Conservation (phyloP, 2,329 filamentous ascomycete species). For the Colletotrichum sojae region DNA sequence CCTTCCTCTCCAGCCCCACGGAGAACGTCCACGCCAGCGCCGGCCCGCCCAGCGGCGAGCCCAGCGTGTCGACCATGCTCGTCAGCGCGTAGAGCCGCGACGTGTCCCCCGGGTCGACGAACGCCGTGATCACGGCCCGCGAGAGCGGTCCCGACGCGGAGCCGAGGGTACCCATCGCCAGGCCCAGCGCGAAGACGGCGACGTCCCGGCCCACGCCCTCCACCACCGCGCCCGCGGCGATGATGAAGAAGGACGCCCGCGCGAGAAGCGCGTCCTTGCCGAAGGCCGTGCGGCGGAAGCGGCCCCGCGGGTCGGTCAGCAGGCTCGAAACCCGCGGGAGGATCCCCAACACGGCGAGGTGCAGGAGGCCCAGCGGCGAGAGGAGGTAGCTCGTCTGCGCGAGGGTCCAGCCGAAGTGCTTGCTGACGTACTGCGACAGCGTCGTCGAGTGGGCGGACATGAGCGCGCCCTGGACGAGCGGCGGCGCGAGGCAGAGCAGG, state of each 20-base stretch:
- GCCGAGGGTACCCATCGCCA: conserved; percentile 56
- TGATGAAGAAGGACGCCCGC: conserved; percentile 50
- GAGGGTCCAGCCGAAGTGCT: conserved; percentile 59
- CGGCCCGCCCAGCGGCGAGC: conserved; percentile 57
- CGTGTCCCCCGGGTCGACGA: conserved; percentile 54
- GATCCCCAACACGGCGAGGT: conserved; percentile 52
- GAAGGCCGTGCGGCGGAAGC: conserved; percentile 52
- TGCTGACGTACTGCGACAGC: conserved; percentile 60
- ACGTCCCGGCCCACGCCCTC: conserved; percentile 52
- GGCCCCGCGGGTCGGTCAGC: conserved; percentile 45
- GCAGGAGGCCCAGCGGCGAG: conserved; percentile 57
- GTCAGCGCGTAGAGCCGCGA: conserved; percentile 59
- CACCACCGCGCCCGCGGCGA: conserved; percentile 51
- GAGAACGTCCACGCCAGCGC: conserved; percentile 57
- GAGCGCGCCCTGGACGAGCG: conserved; percentile 56
- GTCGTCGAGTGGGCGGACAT: conserved; percentile 52
- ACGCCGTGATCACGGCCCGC: conserved; percentile 57
- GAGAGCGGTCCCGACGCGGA: conserved; percentile 55
- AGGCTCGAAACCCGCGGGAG: conserved; percentile 53
- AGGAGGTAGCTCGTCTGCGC: conserved; percentile 58
- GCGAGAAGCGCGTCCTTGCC: conserved; percentile 55
- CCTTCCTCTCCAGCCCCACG: conserved; percentile 52
- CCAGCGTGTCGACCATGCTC: conserved; percentile 56
- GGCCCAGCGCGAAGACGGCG: conserved; percentile 53
- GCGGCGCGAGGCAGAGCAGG: conserved; percentile 54